Percentiles rank a stretch among this genome's conserved stretches.
Evolutionary conservation across 164 flowering plant genomes (phyloP).

Genomic region (Aristolochia contorta): DNA sequence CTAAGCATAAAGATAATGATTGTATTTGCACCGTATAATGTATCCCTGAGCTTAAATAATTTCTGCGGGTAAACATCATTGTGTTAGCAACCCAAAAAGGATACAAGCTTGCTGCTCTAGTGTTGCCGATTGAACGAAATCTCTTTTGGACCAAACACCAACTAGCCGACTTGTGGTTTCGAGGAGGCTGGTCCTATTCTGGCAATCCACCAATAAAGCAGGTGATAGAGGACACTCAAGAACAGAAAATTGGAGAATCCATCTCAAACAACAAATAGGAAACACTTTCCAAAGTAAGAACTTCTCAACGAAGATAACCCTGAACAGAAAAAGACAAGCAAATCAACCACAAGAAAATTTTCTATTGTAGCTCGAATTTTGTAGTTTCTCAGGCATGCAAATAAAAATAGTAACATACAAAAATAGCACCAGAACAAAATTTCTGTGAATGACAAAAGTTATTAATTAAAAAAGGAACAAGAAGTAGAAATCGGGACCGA

Average conservation of each 20-base stretch:
- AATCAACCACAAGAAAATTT: too few relatives aligned
- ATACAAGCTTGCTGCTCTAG: conserved; percentile 96
- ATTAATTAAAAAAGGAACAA: not conserved
- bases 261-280: conserved; percentile 71
- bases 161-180: conserved; percentile 49
- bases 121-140: conserved; percentile 72
- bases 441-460: not conserved
- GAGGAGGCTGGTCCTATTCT: conserved; percentile 19
- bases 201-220: conserved; percentile 20
- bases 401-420: not conserved
- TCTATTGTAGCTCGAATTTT: too few relatives aligned
- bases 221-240: conserved; percentile 49
- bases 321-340: conserved; percentile 16
- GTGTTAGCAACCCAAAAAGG: conserved; percentile 24
- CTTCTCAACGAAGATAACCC: conserved; percentile 77
- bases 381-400: too few relatives aligned
- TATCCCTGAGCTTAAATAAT: too few relatives aligned
- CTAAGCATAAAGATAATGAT: too few relatives aligned
- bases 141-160: conserved; percentile 67
- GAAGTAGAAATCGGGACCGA: conserved; percentile 12
- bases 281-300: conserved; percentile 92
- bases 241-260: conserved; percentile 86
- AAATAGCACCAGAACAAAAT: not conserved
- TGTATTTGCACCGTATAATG: too few relatives aligned
- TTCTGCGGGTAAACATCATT: too few relatives aligned